These are phyloP conservation scores for Gossypium ekmanianum DNA, from an alignment of 345 rosid species.

Conservation along the genomic window DNA sequence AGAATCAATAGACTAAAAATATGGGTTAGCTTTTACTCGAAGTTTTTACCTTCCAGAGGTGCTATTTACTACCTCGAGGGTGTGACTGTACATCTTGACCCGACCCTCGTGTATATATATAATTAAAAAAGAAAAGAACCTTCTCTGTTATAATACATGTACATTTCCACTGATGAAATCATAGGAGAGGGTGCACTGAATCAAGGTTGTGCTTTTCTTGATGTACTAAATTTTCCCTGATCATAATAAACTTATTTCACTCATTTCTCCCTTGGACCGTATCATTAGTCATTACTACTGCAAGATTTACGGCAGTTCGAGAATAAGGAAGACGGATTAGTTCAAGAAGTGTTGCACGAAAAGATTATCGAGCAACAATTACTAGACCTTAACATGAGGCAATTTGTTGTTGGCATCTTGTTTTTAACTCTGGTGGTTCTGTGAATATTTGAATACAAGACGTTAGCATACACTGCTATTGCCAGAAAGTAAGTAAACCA, in stretches of 20 bases:
- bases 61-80: slow-evolving; percentile 27
- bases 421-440: too few species aligned
- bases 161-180: slow-evolving; percentile 19
- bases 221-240: too few species aligned
- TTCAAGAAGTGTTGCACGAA: too few species aligned
- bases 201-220: neutral
- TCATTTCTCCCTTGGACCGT: neutral
- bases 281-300: neutral
- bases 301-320: neutral
- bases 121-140: neutral
- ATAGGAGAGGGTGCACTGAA: slow-evolving; percentile 13
- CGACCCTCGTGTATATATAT: slow-evolving; percentile 19
- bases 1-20: neutral
- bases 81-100: slow-evolving; percentile 33
- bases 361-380: too few species aligned
- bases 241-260: too few species aligned
- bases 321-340: too few species aligned
- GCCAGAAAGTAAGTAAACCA: too few species aligned
- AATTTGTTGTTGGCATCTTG: too few species aligned
- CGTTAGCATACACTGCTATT: too few species aligned
- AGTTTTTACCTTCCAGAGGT: slow-evolving; percentile 20
- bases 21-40: neutral
- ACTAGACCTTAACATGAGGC: too few species aligned
- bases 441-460: too few species aligned
- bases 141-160: slow-evolving; percentile 21